These are phyloP conservation scores for Neurospora sp. DNA, from an alignment of 495 filamentous ascomycete species.

Conservation along the genomic window DNA sequence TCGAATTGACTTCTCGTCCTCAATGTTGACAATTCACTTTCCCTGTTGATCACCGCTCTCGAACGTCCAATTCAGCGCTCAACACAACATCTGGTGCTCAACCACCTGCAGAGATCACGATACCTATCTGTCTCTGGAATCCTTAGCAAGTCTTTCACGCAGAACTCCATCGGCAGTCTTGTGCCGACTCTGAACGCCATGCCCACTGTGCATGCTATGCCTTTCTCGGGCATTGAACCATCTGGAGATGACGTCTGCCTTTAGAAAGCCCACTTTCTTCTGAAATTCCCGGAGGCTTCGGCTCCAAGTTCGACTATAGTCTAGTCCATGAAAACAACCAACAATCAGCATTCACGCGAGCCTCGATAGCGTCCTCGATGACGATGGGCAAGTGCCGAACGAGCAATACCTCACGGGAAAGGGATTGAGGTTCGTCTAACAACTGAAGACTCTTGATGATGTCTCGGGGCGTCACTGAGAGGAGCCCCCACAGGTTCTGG, in stretches of 20 bases:
- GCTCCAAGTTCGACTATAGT: not conserved
- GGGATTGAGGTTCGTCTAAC: not conserved
- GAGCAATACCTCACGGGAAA: not conserved
- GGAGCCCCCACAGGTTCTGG: not conserved
- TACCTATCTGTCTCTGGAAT: not conserved
- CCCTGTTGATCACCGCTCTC: not conserved
- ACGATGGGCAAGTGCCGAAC: not conserved
- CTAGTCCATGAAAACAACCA: not conserved
- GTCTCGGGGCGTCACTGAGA: not conserved
- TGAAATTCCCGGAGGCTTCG: not conserved
- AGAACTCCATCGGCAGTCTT: not conserved
- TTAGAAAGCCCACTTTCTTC: not conserved
- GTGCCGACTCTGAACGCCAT: not conserved
- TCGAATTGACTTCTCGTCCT: not conserved
- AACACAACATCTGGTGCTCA: not conserved
- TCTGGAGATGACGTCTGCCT: not conserved
- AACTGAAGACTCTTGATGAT: not conserved
- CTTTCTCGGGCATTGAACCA: not conserved
- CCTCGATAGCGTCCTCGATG: not conserved
- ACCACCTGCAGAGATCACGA: not conserved
- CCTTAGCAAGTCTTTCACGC: not conserved
- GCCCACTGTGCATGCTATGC: not conserved
- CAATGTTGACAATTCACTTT: not conserved
- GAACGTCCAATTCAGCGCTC: not conserved
- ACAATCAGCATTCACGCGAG: not conserved